Percentiles rank a stretch among this genome's conserved stretches.
Conservation (phyloP, 345 rosid genomes). For the Populus ilicifolia region DNA sequence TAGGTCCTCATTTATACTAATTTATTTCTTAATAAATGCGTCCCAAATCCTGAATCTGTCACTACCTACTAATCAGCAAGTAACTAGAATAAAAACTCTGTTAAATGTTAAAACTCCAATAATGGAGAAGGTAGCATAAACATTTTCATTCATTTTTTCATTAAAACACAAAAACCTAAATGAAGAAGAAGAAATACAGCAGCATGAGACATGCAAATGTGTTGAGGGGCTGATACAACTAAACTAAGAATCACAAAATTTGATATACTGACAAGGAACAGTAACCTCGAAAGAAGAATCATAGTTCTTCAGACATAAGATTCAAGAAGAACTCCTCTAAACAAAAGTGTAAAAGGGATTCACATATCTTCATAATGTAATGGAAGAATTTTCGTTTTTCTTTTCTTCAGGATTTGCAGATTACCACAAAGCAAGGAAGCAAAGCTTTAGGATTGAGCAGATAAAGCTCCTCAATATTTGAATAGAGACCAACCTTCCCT, state of each 20-base stretch:
- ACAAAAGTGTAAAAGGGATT: conserved; percentile 11
- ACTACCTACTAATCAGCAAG: neutral
- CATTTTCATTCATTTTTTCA: conserved; percentile 4
- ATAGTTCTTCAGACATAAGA: conserved; percentile 22
- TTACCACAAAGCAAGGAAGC: conserved; percentile 85
- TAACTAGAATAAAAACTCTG: neutral
- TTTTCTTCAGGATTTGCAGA: conserved; percentile 65
- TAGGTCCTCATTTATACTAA: neutral
- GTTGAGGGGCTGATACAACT: conserved; percentile 6
- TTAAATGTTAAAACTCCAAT: neutral
- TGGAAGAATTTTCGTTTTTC: neutral
- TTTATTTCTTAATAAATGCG: neutral
- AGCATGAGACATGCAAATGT: conserved; percentile 19
- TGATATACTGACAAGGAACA: conserved; percentile 17
- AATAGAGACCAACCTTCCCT: conserved; percentile 87
- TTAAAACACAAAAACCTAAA: conserved; percentile 11
- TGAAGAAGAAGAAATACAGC: conserved; percentile 13
- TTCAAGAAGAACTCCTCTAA: conserved; percentile 14
- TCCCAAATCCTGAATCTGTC: neutral
- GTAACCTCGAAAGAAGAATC: conserved; percentile 12
- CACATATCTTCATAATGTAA: conserved; percentile 13
- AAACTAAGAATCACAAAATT: conserved; percentile 5
- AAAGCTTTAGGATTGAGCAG: conserved; percentile 90
- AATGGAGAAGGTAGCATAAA: neutral
- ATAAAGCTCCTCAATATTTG: conserved; percentile 93